Conservation (phyloP, 768 basidiomycete genomes). For the Boletus vermiculosoides region DNA sequence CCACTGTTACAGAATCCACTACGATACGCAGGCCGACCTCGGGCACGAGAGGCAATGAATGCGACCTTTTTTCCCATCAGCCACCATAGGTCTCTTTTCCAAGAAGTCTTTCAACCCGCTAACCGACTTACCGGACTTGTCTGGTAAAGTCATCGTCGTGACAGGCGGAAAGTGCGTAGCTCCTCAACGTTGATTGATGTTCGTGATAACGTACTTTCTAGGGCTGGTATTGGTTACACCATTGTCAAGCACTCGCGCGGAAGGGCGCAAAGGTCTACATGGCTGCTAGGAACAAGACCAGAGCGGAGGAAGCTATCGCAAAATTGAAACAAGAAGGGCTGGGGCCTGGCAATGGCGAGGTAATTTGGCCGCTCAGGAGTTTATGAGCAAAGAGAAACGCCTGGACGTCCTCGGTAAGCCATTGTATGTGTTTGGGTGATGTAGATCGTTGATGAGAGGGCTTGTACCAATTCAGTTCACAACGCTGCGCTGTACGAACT, state of each 20-base stretch:
- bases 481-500: slow-evolving; percentile 47
- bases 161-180: slow-evolving; percentile 54
- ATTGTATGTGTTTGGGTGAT: not conserved
- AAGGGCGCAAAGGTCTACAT: slow-evolving; percentile 61
- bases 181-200: too few species aligned
- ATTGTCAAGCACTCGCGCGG: slow-evolving; percentile 50
- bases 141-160: slow-evolving; percentile 47
- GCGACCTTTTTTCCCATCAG: not conserved
- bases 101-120: slow-evolving; percentile 33
- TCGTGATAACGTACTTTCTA: slow-evolving; percentile 11
- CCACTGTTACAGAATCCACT: too few species aligned
- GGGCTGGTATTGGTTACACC: slow-evolving; percentile 49
- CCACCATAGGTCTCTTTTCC: slow-evolving; percentile 17
- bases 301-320: slow-evolving; percentile 48
- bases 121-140: slow-evolving; percentile 36
- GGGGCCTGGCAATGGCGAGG: slow-evolving; percentile 43
- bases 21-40: too few species aligned
- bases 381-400: slow-evolving; percentile 48
- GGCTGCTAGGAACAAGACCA: slow-evolving; percentile 47
- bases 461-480: slow-evolving; percentile 41
- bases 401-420: slow-evolving; percentile 52
- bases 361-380: slow-evolving; percentile 49
- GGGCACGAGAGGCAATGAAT: not conserved
- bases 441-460: not conserved
- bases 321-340: slow-evolving; percentile 44